Base-by-base conservation (phyloP, 1,139 yeast species). In the Pichia inconspicua region DNA sequence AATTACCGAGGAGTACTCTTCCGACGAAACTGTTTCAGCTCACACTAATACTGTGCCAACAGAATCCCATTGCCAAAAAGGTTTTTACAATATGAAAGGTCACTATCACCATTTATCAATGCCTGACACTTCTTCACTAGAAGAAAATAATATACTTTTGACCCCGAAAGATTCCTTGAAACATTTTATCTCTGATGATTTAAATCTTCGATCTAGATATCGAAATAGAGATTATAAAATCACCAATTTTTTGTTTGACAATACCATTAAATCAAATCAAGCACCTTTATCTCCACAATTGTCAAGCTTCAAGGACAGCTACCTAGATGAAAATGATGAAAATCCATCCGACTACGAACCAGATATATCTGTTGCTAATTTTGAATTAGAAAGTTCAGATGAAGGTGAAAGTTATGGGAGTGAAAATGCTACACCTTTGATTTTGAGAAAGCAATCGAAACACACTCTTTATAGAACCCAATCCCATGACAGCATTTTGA, bases 401-500 rank as follows among this genome's bases (percentile, higher is more conserved):
- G 55, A 58, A 8, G 55, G 53, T 32, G 56, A 56, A n/a, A 53
- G 53, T 25, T 57, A 53, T 45, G 61, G 61, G 4, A 48, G 50
- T 22, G 55, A 53, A 45, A 55, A 53, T 17, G 59, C 52, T 3
- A 48, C 55, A 10, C 56, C 62, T 4, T 45, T 58, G 25, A 3
- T 49, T 12, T n/a, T 56, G 8, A 56, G 56, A 40, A 53, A 55
- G 31, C 51, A 48, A 25, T 53, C 57, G 8, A 46, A 53, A 14
- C 55, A 55, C 31, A 59, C 58, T 5, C 44, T 67, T n/a, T 50
- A 65, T 46, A 62, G 63, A 44, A 64, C 62, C 39, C 64, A 61
- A 37, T 70, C 73, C 1, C 68, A 67, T 52, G 73, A 69, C 48
- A 68, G 73, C 53, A 60, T 69, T 1, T 58, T 68, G 39, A 50